These are phyloP conservation scores for Saccharomycopsis sp. DNA, from an alignment of 805 yeast genomes.

Conservation along the genomic window DNA sequence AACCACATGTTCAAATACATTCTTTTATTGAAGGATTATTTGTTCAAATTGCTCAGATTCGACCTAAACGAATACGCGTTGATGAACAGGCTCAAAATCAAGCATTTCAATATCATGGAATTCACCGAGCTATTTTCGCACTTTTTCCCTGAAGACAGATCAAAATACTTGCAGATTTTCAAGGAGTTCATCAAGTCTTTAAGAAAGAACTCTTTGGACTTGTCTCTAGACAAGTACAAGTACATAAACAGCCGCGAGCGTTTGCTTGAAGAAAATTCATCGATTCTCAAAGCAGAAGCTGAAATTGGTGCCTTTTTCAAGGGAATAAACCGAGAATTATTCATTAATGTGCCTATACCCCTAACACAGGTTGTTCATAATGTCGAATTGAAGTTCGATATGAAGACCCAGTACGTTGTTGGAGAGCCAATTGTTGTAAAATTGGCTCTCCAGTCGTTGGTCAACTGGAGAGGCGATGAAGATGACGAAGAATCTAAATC, in stretches of 20 bases:
- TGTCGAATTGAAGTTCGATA: constrained; percentile 36
- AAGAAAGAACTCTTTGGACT: constrained; percentile 4
- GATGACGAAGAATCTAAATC: background rate
- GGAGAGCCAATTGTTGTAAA: constrained; percentile 54
- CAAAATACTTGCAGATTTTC: constrained; percentile 15
- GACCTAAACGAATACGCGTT: constrained; percentile 32
- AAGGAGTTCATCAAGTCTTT: constrained; percentile 14
- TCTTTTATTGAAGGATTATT: constrained; percentile 25
- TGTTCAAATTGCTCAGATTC: constrained; percentile 25
- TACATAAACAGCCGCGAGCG: constrained; percentile 9
- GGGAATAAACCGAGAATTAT: constrained; percentile 26
- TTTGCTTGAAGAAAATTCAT: background rate
- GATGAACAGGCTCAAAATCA: constrained; percentile 23
- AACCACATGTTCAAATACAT: constrained; percentile 23
- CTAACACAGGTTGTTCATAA: constrained; percentile 52
- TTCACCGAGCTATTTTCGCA: constrained; percentile 16
- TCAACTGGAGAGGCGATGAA: constrained; percentile 36
- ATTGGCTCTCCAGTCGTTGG: constrained; percentile 38
- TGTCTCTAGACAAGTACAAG: constrained; percentile 5
- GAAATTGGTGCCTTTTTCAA: constrained; percentile 17
- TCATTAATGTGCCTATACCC: constrained; percentile 59
- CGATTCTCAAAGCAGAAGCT: background rate
- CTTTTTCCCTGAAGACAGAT: constrained; percentile 17
- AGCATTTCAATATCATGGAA: constrained; percentile 16
- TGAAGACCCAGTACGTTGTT: constrained; percentile 41